phyloP scores from a whole-genome alignment of 176 grass and related monocot genomes.

The Bromus sterilis region DNA sequence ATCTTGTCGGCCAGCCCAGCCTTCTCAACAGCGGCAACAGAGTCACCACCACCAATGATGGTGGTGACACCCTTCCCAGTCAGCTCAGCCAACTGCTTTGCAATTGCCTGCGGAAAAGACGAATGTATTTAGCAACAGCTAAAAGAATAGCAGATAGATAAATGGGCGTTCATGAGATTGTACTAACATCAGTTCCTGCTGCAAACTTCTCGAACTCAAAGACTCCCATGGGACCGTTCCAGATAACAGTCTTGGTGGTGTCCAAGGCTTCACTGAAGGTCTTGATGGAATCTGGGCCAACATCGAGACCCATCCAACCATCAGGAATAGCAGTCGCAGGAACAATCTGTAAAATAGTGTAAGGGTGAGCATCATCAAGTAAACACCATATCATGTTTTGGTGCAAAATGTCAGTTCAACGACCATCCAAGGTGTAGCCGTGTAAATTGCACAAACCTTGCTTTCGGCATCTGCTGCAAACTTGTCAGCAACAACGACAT shows the following conservation, averaged over 20 bases:
- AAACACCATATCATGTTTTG: background rate
- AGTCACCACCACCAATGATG: conserved; percentile 93
- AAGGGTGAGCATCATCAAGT: background rate
- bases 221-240: conserved; percentile 97
- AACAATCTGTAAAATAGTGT: conserved; percentile 45
- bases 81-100: conserved; percentile 87
- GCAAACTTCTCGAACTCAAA: conserved; percentile 98
- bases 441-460: conserved; percentile 55
- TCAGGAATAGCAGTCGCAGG: conserved; percentile 64
- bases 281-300: conserved; percentile 82
- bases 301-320: conserved; percentile 95
- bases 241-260: conserved; percentile 67
- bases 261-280: conserved; percentile 54
- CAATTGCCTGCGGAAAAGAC: conserved; percentile 51
- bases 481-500: conserved; percentile 79
- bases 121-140: background rate
- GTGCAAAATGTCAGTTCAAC: background rate
- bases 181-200: conserved; percentile 72
- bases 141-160: background rate
- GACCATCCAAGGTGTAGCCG: background rate
- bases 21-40: conserved; percentile 94
- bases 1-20: conserved; percentile 86
- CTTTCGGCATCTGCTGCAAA: conserved; percentile 93
- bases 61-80: conserved; percentile 66
- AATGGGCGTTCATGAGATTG: background rate